Evolutionary conservation across 2,329 filamentous ascomycete genomes (phyloP).

Genomic region (Ceratocystis papillata): DNA sequence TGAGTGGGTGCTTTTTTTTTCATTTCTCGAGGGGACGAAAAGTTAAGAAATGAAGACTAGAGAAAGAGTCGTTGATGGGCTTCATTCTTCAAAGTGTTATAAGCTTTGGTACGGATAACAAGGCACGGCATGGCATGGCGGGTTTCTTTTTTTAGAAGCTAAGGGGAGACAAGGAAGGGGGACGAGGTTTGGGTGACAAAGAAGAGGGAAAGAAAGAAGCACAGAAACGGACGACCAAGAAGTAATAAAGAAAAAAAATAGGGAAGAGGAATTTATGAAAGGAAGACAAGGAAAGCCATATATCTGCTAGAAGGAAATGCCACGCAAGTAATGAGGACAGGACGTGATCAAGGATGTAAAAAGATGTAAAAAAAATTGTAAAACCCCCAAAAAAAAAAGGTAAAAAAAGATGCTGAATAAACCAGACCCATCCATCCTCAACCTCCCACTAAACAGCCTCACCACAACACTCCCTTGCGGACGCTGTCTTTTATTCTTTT

Average conservation of each 20-base stretch:
- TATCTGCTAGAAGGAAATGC: too few species aligned
- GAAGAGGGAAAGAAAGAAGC: background rate
- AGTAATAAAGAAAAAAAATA: background rate
- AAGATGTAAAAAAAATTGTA: too few species aligned
- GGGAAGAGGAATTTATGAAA: background rate
- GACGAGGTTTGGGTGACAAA: background rate
- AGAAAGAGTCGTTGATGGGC: background rate
- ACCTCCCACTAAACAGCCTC: too few species aligned
- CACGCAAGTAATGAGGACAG: too few species aligned
- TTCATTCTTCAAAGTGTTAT: slow-evolving; percentile 1
- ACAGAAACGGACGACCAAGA: background rate
- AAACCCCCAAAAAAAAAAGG: too few species aligned
- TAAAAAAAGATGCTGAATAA: too few species aligned
- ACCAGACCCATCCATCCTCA: too few species aligned
- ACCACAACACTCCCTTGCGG: too few species aligned
- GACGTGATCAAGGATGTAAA: too few species aligned
- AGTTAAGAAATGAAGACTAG: background rate
- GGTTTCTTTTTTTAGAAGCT: slow-evolving; percentile 3
- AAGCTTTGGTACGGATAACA: background rate
- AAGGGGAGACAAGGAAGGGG: background rate
- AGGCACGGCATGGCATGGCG: slow-evolving; percentile 1
- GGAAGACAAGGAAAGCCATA: too few species aligned
- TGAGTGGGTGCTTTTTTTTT: too few species aligned
- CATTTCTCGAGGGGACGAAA: too few species aligned
- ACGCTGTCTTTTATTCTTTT: background rate